phyloP scores from a whole-genome alignment of 805 yeast genomes.

The Wickerhamiella cacticola region DNA sequence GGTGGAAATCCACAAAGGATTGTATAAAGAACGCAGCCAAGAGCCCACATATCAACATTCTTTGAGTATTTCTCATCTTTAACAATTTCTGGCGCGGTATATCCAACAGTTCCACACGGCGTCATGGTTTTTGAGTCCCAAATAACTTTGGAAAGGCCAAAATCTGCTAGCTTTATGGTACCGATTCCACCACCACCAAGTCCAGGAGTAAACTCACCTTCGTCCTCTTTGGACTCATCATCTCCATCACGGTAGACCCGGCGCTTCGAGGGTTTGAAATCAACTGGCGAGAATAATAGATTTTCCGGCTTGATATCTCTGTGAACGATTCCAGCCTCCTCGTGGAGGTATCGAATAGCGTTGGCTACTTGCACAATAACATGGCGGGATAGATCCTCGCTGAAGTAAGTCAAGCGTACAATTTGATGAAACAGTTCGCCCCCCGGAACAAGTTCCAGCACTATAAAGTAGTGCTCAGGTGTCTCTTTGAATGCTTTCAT shows the following conservation, averaged over 20 bases:
- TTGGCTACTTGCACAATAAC: conserved; percentile 59
- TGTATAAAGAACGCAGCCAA: conserved; percentile 92
- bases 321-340: conserved; percentile 60
- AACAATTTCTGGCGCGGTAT: conserved; percentile 97
- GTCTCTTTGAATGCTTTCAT: conserved; percentile 45
- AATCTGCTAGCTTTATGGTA: conserved; percentile 79
- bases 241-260: conserved; percentile 30
- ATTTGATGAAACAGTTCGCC: conserved; percentile 76
- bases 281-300: conserved; percentile 48
- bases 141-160: conserved; percentile 84
- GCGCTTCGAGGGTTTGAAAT: conserved; percentile 31
- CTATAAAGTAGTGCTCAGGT: conserved; percentile 43
- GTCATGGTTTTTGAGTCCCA: conserved; percentile 85
- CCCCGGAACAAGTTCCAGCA: conserved; percentile 58
- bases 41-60: conserved; percentile 97
- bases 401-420: conserved; percentile 62
- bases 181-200: conserved; percentile 94
- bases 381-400: conserved; percentile 61
- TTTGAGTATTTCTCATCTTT: conserved; percentile 85
- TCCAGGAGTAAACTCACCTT: conserved; percentile 69
- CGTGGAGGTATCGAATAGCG: conserved; percentile 60
- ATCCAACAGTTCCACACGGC: conserved; percentile 98
- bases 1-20: conserved; percentile 96
- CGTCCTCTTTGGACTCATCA: conserved; percentile 52
- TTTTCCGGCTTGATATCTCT: conserved; percentile 78